These are phyloP conservation scores for Phytophthora fragariae DNA, from an alignment of 352 stramenopile genomes.

Conservation along the genomic window DNA sequence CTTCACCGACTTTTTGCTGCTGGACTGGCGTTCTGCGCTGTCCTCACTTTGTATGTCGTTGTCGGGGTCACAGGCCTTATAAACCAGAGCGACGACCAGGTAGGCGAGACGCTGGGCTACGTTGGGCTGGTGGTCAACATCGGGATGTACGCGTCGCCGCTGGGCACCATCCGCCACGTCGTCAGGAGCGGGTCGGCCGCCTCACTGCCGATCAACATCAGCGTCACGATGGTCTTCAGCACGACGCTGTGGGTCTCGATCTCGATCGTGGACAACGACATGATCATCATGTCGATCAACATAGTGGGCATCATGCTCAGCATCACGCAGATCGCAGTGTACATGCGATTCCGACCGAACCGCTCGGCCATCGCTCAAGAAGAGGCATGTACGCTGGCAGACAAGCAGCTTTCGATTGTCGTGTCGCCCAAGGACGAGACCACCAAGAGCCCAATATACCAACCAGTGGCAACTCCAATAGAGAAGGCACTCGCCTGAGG, in stretches of 20 bases:
- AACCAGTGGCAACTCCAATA: slow-evolving; percentile 12
- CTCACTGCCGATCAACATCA: slow-evolving; percentile 38
- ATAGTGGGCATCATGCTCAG: slow-evolving; percentile 28
- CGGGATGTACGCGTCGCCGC: slow-evolving; percentile 38
- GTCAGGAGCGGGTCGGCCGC: slow-evolving; percentile 27
- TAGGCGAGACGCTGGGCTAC: slow-evolving; percentile 39
- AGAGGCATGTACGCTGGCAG: neutral
- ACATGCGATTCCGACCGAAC: slow-evolving; percentile 19
- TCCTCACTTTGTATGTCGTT: slow-evolving; percentile 39
- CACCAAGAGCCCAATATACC: slow-evolving; percentile 30
- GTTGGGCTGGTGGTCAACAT: slow-evolving; percentile 34
- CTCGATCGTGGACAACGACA: slow-evolving; percentile 29
- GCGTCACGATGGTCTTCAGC: slow-evolving; percentile 28
- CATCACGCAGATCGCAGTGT: slow-evolving; percentile 30
- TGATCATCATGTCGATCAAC: slow-evolving; percentile 34
- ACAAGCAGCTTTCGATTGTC: slow-evolving; percentile 22
- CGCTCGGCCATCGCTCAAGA: slow-evolving; percentile 9
- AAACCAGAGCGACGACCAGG: slow-evolving; percentile 35
- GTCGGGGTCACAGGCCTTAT: slow-evolving; percentile 39
- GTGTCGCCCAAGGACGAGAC: slow-evolving; percentile 16
- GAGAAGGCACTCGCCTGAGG: neutral
- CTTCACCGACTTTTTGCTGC: slow-evolving; percentile 11
- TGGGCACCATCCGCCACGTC: slow-evolving; percentile 31
- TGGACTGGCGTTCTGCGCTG: slow-evolving; percentile 13
- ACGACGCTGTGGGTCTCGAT: slow-evolving; percentile 26